Base-by-base conservation (phyloP, 2,329 filamentous ascomycete genomes). In the Cladosporium sphaerospermum region DNA sequence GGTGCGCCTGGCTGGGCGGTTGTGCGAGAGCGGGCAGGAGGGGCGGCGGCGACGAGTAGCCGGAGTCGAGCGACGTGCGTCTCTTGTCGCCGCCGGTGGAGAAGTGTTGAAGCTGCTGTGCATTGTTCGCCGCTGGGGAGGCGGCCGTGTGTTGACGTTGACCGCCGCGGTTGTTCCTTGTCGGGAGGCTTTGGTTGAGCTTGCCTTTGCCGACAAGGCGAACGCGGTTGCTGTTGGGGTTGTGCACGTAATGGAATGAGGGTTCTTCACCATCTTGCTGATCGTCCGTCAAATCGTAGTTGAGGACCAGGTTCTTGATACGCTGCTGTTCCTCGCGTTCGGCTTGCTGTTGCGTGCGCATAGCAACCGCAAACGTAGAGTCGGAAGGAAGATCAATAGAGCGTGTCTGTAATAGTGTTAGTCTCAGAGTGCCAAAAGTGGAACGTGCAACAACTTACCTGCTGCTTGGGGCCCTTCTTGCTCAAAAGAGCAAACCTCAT, bases 401-500 rank as follows among this genome's bases (percentile, higher is more conserved):
- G 47, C 88, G 88, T 18, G 92, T 96, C 88, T 95, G 62, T 4
- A 10, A 41, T 13, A 36, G 53, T 23, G 57, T 62, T 48, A 61
- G 52, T 37, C 18, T 3, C 10, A 53, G n/a, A 10, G 47, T 6
- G 37, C 32, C 10, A 13, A n/a, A 14, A 3, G 14, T 44, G 49
- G 28, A 14, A n/a, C 2, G n/a, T 39, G 36, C 7, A 3, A 39
- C n/a, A 32, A 64, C 73, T 62, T 65, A 89, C 89, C 81, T 96
- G 92, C 71, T 96, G 92, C 56, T 90, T 86, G 67, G 97, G 97
- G 55, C 93, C 93, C 65, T 86, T 89, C 78, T 96, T 97, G 33
- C 93, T 99, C 66, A 99, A 80, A 19, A 99, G 78, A 2, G 91
- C 93, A 71, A 99, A 99, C 3, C 93, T 91, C 89, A 97, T 96